Conservation (phyloP, 192 early-diverging fungal genomes). For the Podila horticola region DNA sequence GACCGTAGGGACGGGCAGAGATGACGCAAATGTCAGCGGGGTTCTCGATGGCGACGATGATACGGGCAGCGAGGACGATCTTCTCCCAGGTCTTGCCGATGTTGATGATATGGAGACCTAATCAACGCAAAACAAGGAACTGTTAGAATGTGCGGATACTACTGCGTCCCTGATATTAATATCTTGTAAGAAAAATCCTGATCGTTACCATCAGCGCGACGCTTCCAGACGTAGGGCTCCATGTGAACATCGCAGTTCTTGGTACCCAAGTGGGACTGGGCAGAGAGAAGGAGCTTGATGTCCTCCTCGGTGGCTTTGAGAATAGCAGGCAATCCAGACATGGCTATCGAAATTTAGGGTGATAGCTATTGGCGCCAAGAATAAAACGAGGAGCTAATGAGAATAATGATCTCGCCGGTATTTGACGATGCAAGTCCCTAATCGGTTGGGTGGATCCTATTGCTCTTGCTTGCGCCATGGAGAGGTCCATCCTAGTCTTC, state of each 20-base stretch:
- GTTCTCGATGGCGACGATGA: slow-evolving; percentile 99
- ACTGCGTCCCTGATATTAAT: neutral
- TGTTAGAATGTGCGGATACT: neutral
- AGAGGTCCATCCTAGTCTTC: too few species aligned
- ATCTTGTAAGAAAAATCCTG: neutral
- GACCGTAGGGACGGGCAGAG: slow-evolving; percentile 96
- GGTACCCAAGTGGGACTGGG: slow-evolving; percentile 98
- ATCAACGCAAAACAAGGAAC: neutral
- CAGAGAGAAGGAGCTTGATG: slow-evolving; percentile 93
- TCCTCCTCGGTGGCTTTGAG: slow-evolving; percentile 89
- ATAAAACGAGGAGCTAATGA: neutral
- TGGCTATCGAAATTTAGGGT: slow-evolving; percentile 55
- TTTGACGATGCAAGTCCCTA: neutral
- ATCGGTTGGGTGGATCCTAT: neutral
- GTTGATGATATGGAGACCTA: slow-evolving; percentile 98
- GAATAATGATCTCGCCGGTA: neutral
- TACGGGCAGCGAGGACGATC: slow-evolving; percentile 97
- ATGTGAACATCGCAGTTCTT: slow-evolving; percentile 98
- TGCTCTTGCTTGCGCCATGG: too few species aligned
- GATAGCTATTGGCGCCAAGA: slow-evolving; percentile 36
- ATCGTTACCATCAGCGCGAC: slow-evolving; percentile 88
- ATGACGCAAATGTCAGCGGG: slow-evolving; percentile 97
- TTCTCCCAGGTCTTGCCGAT: slow-evolving; percentile 99
- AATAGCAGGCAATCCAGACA: slow-evolving; percentile 59
- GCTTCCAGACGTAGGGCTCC: slow-evolving; percentile 96